phyloP scores from a whole-genome alignment of 2,329 filamentous ascomycete species.

The Aspergillus pseudoterreus region DNA sequence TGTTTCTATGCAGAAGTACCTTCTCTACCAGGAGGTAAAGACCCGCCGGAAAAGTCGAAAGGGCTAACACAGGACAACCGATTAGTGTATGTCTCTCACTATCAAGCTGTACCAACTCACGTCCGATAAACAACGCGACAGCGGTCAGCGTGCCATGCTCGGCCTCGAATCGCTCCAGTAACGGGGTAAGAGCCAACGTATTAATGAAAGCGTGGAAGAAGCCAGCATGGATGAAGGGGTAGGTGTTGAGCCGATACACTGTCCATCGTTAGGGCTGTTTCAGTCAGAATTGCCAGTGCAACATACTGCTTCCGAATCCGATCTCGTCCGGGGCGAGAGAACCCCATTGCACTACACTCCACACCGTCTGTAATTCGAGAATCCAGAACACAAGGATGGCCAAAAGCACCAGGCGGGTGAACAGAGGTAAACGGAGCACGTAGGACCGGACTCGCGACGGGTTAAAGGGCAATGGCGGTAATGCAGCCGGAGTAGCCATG shows the following conservation, averaged over 20 bases:
- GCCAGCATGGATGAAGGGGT: constrained; percentile 78
- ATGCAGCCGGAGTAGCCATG: constrained; percentile 47
- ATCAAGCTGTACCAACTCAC: constrained; percentile 54
- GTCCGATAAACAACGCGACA: constrained; percentile 83
- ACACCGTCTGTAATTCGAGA: constrained; percentile 64
- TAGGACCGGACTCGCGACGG: constrained; percentile 74
- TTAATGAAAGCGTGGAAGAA: constrained; percentile 80
- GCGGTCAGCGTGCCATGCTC: constrained; percentile 89
- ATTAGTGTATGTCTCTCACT: constrained; percentile 16
- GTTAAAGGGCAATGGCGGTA: constrained; percentile 61
- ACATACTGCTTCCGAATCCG: constrained; percentile 66
- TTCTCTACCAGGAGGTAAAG: constrained; percentile 78
- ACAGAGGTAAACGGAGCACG: constrained; percentile 77
- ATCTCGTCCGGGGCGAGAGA: constrained; percentile 74
- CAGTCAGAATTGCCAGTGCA: neutral
- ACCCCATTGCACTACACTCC: constrained; percentile 73
- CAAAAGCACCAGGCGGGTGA: constrained; percentile 68
- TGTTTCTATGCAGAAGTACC: constrained; percentile 67
- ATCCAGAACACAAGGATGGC: constrained; percentile 68
- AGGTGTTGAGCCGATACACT: constrained; percentile 95
- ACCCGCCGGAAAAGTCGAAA: constrained; percentile 77
- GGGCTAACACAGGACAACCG: constrained; percentile 46
- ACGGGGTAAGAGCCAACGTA: constrained; percentile 72
- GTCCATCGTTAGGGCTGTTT: constrained; percentile 7
- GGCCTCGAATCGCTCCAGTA: constrained; percentile 88